Evolutionary conservation across 495 filamentous ascomycete genomes (phyloP).

Genomic region (Penicillium cosmopolitanum): DNA sequence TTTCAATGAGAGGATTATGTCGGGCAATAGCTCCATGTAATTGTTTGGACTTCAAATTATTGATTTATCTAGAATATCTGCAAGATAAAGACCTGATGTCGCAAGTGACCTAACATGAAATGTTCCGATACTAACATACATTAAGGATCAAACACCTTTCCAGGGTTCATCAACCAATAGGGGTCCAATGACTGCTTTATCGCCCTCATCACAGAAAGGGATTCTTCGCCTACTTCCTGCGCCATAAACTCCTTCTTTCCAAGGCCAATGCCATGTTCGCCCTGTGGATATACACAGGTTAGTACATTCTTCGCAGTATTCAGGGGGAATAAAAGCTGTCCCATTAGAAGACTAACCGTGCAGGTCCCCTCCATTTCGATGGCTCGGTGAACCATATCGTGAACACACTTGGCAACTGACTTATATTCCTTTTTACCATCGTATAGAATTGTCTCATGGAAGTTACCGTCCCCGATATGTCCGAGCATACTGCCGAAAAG

Average conservation of each 20-base stretch:
- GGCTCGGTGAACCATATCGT: constrained; percentile 80
- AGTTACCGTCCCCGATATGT: constrained; percentile 87
- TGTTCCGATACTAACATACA: too few relatives aligned
- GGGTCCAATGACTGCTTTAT: constrained; percentile 82
- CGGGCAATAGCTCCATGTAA: too few relatives aligned
- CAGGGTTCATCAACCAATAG: constrained; percentile 82
- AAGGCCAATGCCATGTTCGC: constrained; percentile 80
- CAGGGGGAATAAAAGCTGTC: too few relatives aligned
- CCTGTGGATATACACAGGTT: constrained; percentile 15
- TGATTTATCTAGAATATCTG: too few relatives aligned
- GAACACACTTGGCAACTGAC: constrained; percentile 69
- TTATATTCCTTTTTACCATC: constrained; percentile 61
- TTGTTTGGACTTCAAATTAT: too few relatives aligned
- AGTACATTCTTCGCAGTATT: too few relatives aligned
- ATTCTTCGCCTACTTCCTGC: constrained; percentile 74
- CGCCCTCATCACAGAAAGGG: constrained; percentile 75
- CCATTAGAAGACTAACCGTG: not conserved
- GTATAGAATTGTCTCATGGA: constrained; percentile 82
- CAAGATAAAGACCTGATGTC: too few relatives aligned
- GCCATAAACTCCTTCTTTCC: constrained; percentile 78
- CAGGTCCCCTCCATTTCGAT: constrained; percentile 84
- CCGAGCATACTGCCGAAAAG: constrained; percentile 82
- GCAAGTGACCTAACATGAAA: too few relatives aligned
- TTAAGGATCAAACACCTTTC: constrained; percentile 61
- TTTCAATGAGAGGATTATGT: too few relatives aligned